phyloP scores from a whole-genome alignment of 495 filamentous ascomycete genomes.

The Amorphotheca resinae region DNA sequence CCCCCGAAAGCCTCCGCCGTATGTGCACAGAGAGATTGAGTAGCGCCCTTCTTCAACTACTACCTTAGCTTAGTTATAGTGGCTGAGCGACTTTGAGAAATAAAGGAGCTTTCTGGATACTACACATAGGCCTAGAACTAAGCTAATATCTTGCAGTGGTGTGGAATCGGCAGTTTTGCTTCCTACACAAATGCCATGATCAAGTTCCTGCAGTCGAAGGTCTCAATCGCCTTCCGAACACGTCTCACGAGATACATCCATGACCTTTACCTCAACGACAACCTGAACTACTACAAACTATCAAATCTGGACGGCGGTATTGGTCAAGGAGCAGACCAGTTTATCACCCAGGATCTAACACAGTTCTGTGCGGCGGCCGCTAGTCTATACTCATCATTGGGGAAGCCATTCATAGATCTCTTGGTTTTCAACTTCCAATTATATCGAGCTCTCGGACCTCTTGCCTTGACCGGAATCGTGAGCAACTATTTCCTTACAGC shows the following conservation, averaged over 20 bases:
- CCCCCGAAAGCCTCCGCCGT: background rate
- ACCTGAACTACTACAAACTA: slow-evolving; percentile 92
- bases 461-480: slow-evolving; percentile 75
- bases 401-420: slow-evolving; percentile 91
- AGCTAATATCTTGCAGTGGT: slow-evolving; percentile 32
- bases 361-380: slow-evolving; percentile 88
- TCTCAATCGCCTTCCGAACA: slow-evolving; percentile 96
- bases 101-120: slow-evolving; percentile 1
- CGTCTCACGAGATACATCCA: slow-evolving; percentile 94
- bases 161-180: slow-evolving; percentile 52
- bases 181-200: slow-evolving; percentile 96
- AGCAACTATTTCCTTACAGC: slow-evolving; percentile 90
- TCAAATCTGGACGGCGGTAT: slow-evolving; percentile 89
- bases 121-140: too few species aligned
- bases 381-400: slow-evolving; percentile 87
- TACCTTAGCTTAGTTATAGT: too few species aligned
- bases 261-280: slow-evolving; percentile 88
- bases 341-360: slow-evolving; percentile 94
- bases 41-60: too few species aligned
- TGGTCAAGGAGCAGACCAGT: slow-evolving; percentile 86
- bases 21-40: too few species aligned
- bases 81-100: too few species aligned
- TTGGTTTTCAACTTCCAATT: slow-evolving; percentile 97
- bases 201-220: slow-evolving; percentile 95
- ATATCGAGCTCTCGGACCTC: slow-evolving; percentile 78